These are phyloP conservation scores for Pichia terricola DNA, from an alignment of 1,139 yeast species.

Conservation along the genomic window DNA sequence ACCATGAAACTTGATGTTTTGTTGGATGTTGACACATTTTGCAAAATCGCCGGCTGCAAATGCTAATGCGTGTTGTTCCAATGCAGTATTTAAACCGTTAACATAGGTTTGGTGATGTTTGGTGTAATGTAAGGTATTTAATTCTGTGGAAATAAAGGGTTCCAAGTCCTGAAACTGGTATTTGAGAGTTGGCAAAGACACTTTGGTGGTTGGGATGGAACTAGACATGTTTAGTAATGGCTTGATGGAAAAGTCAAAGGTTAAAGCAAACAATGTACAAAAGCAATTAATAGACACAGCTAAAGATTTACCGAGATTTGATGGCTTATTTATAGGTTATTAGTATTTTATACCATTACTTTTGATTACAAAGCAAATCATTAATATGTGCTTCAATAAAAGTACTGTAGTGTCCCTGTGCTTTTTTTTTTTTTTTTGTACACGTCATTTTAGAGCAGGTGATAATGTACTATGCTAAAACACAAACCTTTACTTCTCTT, in stretches of 20 bases:
- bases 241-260: constrained; percentile 15
- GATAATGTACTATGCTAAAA: too few relatives aligned
- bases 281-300: too few relatives aligned
- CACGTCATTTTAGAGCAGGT: too few relatives aligned
- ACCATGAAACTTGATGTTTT: constrained; percentile 84
- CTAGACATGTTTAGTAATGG: too few relatives aligned
- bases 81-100: constrained; percentile 74
- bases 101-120: constrained; percentile 96
- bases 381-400: too few relatives aligned
- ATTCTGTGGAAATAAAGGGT: constrained; percentile 82
- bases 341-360: background rate
- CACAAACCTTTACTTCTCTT: too few relatives aligned
- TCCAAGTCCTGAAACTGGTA: constrained; percentile 86
- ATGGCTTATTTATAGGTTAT: too few relatives aligned
- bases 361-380: too few relatives aligned
- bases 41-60: constrained; percentile 53
- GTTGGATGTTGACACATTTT: constrained; percentile 64
- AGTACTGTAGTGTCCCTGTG: too few relatives aligned
- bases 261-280: constrained; percentile 14
- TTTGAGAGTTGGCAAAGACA: constrained; percentile 75
- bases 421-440: too few relatives aligned
- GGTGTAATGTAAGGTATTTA: constrained; percentile 82
- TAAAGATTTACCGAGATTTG: too few relatives aligned
- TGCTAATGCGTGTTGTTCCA: constrained; percentile 72
- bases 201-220: constrained; percentile 37